These are phyloP conservation scores for Paraglomus brasilianum DNA, from an alignment of 192 early-diverging fungal genomes.

Conservation along the genomic window DNA sequence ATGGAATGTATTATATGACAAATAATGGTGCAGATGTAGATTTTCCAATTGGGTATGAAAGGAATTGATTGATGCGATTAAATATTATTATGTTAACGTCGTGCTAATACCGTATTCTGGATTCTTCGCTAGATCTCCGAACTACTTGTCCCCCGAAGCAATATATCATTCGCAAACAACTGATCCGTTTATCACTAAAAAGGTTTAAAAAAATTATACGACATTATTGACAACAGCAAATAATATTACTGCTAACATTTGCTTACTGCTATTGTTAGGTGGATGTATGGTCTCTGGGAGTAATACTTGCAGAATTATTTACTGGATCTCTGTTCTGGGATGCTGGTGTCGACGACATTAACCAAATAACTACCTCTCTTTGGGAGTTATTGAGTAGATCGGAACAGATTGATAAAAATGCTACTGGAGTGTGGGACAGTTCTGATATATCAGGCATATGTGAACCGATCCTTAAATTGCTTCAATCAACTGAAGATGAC, in stretches of 20 bases:
- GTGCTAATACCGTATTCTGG: constrained; percentile 14
- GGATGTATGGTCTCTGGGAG: constrained; percentile 58
- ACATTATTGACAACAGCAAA: not conserved
- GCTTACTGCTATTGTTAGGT: constrained; percentile 31
- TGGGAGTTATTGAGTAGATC: constrained; percentile 37
- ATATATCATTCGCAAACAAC: constrained; percentile 29
- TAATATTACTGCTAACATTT: not conserved
- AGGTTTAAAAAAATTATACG: not conserved
- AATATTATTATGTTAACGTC: constrained; percentile 39
- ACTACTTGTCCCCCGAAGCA: constrained; percentile 30
- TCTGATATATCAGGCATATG: constrained; percentile 47
- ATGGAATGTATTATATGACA: constrained; percentile 62
- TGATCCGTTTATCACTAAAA: constrained; percentile 9
- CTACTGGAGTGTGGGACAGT: constrained; percentile 36
- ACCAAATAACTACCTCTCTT: constrained; percentile 48
- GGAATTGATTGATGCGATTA: not conserved
- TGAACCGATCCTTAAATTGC: constrained; percentile 41
- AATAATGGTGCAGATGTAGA: constrained; percentile 52
- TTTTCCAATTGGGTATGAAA: constrained; percentile 56
- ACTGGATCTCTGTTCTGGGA: constrained; percentile 56
- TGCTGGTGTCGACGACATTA: constrained; percentile 45
- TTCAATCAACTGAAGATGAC: constrained; percentile 35
- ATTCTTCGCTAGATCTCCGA: constrained; percentile 28
- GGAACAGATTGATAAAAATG: constrained; percentile 33
- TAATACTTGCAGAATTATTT: constrained; percentile 53